Base-by-base conservation (phyloP, 768 basidiomycete genomes). In the Suillus decipiens region DNA sequence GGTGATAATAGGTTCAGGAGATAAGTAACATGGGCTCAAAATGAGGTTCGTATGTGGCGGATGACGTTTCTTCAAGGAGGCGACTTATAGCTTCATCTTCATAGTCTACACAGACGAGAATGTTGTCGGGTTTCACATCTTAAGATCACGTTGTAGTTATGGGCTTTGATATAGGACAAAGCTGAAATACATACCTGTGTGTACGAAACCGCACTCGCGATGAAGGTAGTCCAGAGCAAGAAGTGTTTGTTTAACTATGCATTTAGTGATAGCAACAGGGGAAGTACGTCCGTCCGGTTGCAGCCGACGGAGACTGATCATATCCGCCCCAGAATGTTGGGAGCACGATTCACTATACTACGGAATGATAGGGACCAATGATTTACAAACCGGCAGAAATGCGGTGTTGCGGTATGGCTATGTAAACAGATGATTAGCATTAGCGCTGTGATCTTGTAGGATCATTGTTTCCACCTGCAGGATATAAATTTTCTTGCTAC, bases 151-250 rank as follows among this genome's bases (percentile, higher is more conserved):
- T 19, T 31, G 17, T 17, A 19, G 31, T 33, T 33, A 51, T 9
- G 31, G 17, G 4, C 9, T 51, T 31, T 19, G 28, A 17, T 51
- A 19, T 2, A 10, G 10, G 19, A 10, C 31, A 51, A 17, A 33
- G 31, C 9, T 17, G 28, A 9, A 51, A 51, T 33, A 51, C 0
- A 19, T 33, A 51, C 50, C 50, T 33, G 31, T 51, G 10, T 51
- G 50, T 19, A 51, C 50, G 0, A 51, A 31, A 31, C 19, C 53
- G 45, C 68, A 71, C 36, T 69, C 59, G 24, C 61, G 59, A 60
- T 76, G 74, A 50, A 75, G 68, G 61, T 72, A 76, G 51, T 71
- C 68, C 8, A 72, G 63, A 8, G 72, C 71, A 22, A 73, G 68
- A 37, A 76, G 66, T 9, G 64, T 37, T 60, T 76, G 75, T 50